Evolutionary conservation across 75 land plant genomes (phyloP), one percentile per base, ranked within the genome.

Genomic region (Picea glauca): DNA sequence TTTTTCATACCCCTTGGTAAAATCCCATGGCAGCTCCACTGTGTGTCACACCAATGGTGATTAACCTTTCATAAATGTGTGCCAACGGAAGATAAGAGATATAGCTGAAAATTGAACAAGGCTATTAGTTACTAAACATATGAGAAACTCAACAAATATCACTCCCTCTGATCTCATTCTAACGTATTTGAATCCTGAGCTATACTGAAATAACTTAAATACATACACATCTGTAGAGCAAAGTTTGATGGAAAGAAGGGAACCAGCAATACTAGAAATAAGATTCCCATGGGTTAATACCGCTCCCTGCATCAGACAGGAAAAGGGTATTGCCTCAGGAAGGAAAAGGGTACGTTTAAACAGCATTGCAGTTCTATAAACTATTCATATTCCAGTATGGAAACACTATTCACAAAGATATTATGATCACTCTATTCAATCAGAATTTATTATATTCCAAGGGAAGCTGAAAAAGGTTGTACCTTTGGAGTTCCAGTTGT

Each of bases 401-500:
- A 50, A 50, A 50, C 56, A 50, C 56, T 50, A 50, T 50, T 50
- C 56, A 50, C 12, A 50, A 50, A 9, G 12, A 50, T 50, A 50
- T 50, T 9, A 50, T 50, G 56, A 50, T 9, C 56, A 50, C 11
- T 40, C 11, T 50, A 50, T 50, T 9, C 56, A 50, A 50, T 50
- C 12, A 50, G 12, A 50, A 50, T 50, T 50, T 50, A 50, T 8
- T 2, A 11, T 50, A 50, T 50, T 50, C 56, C 56, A 9, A 50
- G 56, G 11, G 56, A 50, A 50, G 12, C 56, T 50, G 56, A 50
- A 50, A 50, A 50, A 11, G 12, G 56, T 9, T 1, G 58, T 83
- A 94, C 99, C 94, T 98, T 98, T 20, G 99, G 99, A 64, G 98
- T 96, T 66, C 99, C 99, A 74, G 99, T 98, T 43, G 99, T 98